Percentiles rank a stretch among this genome's conserved stretches.
Evolutionary conservation across 2,329 filamentous ascomycete species (phyloP).

Genomic region (Colletotrichum sp.): DNA sequence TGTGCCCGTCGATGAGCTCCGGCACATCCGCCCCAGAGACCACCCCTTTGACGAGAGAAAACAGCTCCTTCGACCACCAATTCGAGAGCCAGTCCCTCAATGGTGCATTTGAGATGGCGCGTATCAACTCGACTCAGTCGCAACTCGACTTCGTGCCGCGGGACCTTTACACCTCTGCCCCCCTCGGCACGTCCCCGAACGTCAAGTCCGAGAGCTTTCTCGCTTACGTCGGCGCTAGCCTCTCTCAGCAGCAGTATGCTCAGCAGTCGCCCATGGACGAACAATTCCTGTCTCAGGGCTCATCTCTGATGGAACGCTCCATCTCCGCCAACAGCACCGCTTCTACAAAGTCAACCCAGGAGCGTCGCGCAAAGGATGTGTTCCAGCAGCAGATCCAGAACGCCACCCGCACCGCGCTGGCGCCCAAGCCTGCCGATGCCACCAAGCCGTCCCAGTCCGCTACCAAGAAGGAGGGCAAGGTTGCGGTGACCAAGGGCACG

Average conservation of each 20-base stretch:
- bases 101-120: constrained; percentile 38
- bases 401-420: constrained; percentile 41
- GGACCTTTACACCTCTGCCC: constrained; percentile 24
- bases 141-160: constrained; percentile 29
- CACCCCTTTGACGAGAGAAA: constrained; percentile 47
- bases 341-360: constrained; percentile 49
- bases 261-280: constrained; percentile 30
- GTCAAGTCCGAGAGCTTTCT: constrained; percentile 32
- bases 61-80: constrained; percentile 41
- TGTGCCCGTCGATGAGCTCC: constrained; percentile 49
- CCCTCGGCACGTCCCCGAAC: constrained; percentile 30
- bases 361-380: constrained; percentile 53
- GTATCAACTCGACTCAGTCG: constrained; percentile 42
- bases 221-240: constrained; percentile 40
- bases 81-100: constrained; percentile 29
- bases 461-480: constrained; percentile 46
- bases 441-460: constrained; percentile 27
- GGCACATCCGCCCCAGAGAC: constrained; percentile 42
- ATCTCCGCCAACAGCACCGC: constrained; percentile 50
- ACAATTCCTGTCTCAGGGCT: constrained; percentile 29
- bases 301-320: constrained; percentile 52
- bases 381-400: constrained; percentile 51
- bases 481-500: constrained; percentile 44
- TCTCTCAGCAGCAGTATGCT: constrained; percentile 35
- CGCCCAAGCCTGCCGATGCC: constrained; percentile 48